Evolutionary conservation across 352 stramenopile genomes (phyloP), one percentile per base, ranked within the genome.

Genomic region (Phytophthora foliorum): DNA sequence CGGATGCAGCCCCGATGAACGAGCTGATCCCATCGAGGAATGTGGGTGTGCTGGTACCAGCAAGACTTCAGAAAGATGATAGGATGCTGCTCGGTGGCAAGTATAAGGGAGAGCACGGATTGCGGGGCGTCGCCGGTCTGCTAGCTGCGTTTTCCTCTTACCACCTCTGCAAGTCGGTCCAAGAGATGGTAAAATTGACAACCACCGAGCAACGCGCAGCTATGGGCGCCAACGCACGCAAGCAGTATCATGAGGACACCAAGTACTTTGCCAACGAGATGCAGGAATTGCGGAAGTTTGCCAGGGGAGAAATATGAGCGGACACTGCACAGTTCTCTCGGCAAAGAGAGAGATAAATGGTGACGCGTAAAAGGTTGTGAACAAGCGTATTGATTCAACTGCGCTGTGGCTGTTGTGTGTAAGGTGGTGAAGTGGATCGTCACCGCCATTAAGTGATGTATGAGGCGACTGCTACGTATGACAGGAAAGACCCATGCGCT

Each of bases 1-100:
- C 81, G 1, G 59, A 90, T 52, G 60, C 68, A 21, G 57, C 75
- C 14, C 82, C 82, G n/a, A 88, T 90, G 80, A 90, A 88, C 52
- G 81, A 90, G 53, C 57, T 90, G 22, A 58, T 89, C 21, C 69
- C 69, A n/a, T 69, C 67, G 5, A 25, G 34, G 19, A 77, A 77
- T 13, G 77, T 69, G 14, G 77, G 81, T 36, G 66, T 86, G 7
- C 38, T 86, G 29, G 24, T 69, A 1, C 45, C 59, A 6, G 34
- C 48, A 11, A 59, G 24, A 3, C 34, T 19, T 8, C 31, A 51
- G 6, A 51, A 57, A 7, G 31, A 73, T 21, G 48, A 67, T 17
- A 63, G 77, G 24, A 74, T 77, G 42, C 55, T 81, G 25, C 67
- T 90, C 9, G 71, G 72, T n/a, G 82, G 81, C 27, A 58, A 69